Percentiles rank a stretch among this genome's conserved stretches.
These are phyloP conservation scores for Panellus pusillus DNA, from an alignment of 768 basidiomycete species.

Conservation along the genomic window DNA sequence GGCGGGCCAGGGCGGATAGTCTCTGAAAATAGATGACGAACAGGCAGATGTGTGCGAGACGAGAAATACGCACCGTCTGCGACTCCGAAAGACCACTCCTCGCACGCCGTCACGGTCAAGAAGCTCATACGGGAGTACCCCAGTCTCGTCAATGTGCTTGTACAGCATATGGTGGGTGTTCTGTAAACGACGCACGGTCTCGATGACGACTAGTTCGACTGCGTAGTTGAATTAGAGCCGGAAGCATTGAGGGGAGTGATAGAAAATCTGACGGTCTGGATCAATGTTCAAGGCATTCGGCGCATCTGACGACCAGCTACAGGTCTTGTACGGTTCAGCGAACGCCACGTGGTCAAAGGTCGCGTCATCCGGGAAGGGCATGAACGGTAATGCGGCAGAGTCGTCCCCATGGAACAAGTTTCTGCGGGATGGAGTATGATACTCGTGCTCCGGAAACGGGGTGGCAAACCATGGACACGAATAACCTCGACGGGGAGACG, in stretches of 20 bases:
- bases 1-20: slow-evolving; percentile 30
- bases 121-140: slow-evolving; percentile 43
- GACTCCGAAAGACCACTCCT: slow-evolving; percentile 27
- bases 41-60: neutral
- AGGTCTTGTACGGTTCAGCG: slow-evolving; percentile 38
- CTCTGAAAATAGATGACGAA: slow-evolving; percentile 22
- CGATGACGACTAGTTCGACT: slow-evolving; percentile 54
- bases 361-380: slow-evolving; percentile 64
- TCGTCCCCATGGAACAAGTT: slow-evolving; percentile 61
- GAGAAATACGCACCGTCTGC: slow-evolving; percentile 17
- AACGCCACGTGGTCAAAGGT: slow-evolving; percentile 45
- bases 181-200: slow-evolving; percentile 47
- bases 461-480: slow-evolving; percentile 13
- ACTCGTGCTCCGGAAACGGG: slow-evolving; percentile 49
- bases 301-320: slow-evolving; percentile 49
- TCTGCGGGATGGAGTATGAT: slow-evolving; percentile 49
- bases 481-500: slow-evolving; percentile 8
- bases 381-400: slow-evolving; percentile 52
- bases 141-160: slow-evolving; percentile 48
- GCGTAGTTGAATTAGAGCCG: slow-evolving; percentile 3
- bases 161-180: slow-evolving; percentile 38
- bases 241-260: neutral
- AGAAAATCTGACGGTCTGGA: slow-evolving; percentile 36
- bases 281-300: slow-evolving; percentile 18
- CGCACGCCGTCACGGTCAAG: slow-evolving; percentile 25